Base-by-base conservation (phyloP, 495 filamentous ascomycete species). In the Xylaria venustula region DNA sequence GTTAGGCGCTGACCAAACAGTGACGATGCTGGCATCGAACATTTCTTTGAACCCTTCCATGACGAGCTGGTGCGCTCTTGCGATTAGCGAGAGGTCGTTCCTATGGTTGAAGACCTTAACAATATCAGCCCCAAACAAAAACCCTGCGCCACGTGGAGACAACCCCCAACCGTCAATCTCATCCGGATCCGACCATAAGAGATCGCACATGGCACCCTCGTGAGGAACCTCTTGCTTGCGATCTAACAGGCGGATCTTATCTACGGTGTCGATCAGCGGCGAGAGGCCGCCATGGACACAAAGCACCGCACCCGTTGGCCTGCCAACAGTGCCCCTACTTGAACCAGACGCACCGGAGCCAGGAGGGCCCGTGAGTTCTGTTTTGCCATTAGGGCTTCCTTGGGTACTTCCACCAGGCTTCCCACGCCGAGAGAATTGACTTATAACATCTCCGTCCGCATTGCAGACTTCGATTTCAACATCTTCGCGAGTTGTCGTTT, bases 41-140 rank as follows among this genome's bases (percentile, higher is more conserved):
- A 97, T 97, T 77, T 97, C 94, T 74, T 98, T 98, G 75, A 96
- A 98, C 8, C 94, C 94, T 73, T 98, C 94, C 94, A 98, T 98
- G 34, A 98, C 94, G 23, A 98, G 85, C 75, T 98, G 94, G 71
- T 98, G 94, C 17, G 94, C 94, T 56, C 94, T 86, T 49, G 94
- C 94, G 49, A 98, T 93, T 41, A 98, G 80, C 3, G 87, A 90
- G 8, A 98, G 81, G 70, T 96, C 91, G 71, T 98, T 98, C 17
- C 84, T 81, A 72, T 96, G 88, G 72, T 98, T 98, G 79, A 98
- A 98, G 57, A 85, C 83, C 69, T 93, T 96, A 60, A 98, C 94
- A 59, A 98, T 97, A 72, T 98, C 92, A 15, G 89, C 89, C 58
- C 94, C 94, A 64, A 98, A 98, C 25, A 98, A 82, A 79, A 97